Evolutionary conservation across 306 rosid genomes (phyloP).

Genomic region (Benincasa hispida): DNA sequence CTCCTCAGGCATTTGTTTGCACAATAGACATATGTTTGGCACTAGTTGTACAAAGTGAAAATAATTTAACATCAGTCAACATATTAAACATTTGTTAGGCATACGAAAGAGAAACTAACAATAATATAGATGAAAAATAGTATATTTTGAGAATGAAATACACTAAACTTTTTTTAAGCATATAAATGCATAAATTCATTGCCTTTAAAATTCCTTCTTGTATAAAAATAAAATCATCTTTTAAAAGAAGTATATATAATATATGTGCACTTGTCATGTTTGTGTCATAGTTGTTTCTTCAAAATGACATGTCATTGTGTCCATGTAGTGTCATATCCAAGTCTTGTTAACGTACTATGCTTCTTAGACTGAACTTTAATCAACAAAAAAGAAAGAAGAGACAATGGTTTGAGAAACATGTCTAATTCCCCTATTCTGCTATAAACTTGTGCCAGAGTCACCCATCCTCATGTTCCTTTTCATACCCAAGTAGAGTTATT

Average conservation of each 20-base stretch:
- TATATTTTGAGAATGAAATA: background rate
- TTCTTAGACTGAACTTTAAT: background rate
- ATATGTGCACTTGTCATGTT: background rate
- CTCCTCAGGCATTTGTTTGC: background rate
- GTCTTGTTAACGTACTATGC: background rate
- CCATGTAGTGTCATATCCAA: background rate
- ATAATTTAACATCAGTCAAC: background rate
- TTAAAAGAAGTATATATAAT: background rate
- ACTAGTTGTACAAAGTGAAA: background rate
- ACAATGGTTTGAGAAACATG: background rate
- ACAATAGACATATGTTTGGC: background rate
- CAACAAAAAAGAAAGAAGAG: background rate
- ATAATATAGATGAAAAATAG: background rate
- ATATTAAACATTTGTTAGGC: background rate
- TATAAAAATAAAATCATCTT: background rate
- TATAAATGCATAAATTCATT: background rate
- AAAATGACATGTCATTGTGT: background rate
- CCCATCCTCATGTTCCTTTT: background rate
- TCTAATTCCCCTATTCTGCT: background rate
- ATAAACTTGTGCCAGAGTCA: background rate
- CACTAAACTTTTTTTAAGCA: background rate
- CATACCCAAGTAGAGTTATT: background rate
- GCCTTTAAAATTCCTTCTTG: background rate
- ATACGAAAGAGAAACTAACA: background rate
- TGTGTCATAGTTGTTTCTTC: background rate